Base-by-base conservation (phyloP, 2,329 filamentous ascomycete species). In the Pleoardoris graminearum region DNA sequence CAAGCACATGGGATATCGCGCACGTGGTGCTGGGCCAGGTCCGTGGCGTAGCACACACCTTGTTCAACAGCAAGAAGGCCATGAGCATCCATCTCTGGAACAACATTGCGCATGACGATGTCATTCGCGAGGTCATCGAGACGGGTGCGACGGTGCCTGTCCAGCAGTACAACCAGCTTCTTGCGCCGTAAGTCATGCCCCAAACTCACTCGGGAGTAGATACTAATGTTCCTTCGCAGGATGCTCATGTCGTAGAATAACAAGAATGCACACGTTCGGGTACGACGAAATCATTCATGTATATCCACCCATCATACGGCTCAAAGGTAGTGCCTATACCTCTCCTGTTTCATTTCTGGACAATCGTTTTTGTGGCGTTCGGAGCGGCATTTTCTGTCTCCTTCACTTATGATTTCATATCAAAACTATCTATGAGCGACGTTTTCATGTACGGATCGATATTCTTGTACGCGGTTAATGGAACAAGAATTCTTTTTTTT, bases 31-130 rank as follows among this genome's bases (percentile, higher is more conserved):
- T 88, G 54, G 81, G 80, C 3, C 89, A 94, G 71, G 87, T 96
- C 14, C 86, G 86, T 60, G 84, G 84, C 7, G 89, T 94, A 16
- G 89, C 90, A n/a, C 84, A 89, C 64, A 88, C 91, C 61, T 86
- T 93, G 32, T 79, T 81, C 48, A 66, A 67, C 49, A 71, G 68
- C 50, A 75, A 73, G 60, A 75, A 71, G 61, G 71, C 72, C 2
- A 71, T 75, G 66, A 68, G 60, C 12, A 72, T 73, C n/a, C 70
- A 73, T 59, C 49, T 72, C 14, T 73, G 70, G 70, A 71, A 65
- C 36, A 70, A 66, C 35, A 67, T 73, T 21, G 66, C 65, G 2
- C 63, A 66, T n/a, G 59, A 65, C 41, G 70, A 72, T 36, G 58
- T 72, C 7, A 72, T 73, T 5, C 54, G 70, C 2, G 59, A 55